Evolutionary conservation across 148 eudicot genomes (phyloP), one percentile per base, ranked within the genome.

Genomic region (Amaranthus hypochondriacus): DNA sequence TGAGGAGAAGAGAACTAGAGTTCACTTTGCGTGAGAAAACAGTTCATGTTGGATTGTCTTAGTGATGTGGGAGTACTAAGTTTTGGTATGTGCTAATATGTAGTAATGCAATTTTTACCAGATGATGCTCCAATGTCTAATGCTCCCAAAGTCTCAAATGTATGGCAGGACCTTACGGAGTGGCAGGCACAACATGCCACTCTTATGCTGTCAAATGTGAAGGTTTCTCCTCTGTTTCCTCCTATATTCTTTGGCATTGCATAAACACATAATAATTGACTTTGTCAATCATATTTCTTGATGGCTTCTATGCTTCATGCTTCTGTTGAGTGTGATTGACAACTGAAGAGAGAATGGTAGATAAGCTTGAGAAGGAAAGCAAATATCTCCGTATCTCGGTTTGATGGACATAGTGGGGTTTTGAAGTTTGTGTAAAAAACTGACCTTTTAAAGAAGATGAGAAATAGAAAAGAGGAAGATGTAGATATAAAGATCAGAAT

Each of bases 171-270:
- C 86, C 97, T 95, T 77, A 88, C 96, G 43, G 82, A 86, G 69
- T 95, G 96, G 96, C 97, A 95, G 80, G 98, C 90, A 77, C 85
- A 56, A 75, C 97, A 92, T 86, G 98, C 98, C 71, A 95, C 87
- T 66, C 86, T 95, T 80, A 90, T 90, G 68, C 90, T 95, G 52
- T 82, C 82, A 43, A 88, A 89, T 9, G 93, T 94, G 43, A 89
- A 94, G 97, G 97, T 94, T 85, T 56, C n/a, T 64, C 56, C 71
- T n/a, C 57, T 44, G 60, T 48, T 55, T 11, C 69, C 48, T 28
- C 39, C 57, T 11, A 7, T 21, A 11, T 21, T 54, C 6, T 56
- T 67, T 67, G 70, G 43, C 46, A 7, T 5, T 55, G 43, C 46
- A 7, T 5, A 2, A n/a, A 4, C 52, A n/a, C 4, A 7, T 18